phyloP scores from a whole-genome alignment of 2,329 filamentous ascomycete species.

The Teratosphaeria viscida region DNA sequence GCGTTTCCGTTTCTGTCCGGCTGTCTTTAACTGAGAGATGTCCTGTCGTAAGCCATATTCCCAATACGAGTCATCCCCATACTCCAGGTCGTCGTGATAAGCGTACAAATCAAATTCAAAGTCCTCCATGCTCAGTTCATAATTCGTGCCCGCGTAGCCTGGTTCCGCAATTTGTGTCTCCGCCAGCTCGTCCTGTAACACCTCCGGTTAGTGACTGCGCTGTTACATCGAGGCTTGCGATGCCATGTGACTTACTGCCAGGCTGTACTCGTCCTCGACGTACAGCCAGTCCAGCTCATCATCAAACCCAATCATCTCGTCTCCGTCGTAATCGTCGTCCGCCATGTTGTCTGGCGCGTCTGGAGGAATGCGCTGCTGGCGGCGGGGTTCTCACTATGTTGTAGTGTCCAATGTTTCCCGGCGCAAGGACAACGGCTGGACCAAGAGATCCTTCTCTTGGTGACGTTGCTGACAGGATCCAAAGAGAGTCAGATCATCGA shows the following conservation, averaged over 20 bases:
- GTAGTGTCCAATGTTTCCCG: neutral
- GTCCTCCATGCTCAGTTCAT: conserved; percentile 19
- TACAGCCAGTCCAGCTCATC: conserved; percentile 32
- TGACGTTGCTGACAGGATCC: neutral
- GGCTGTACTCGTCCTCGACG: conserved; percentile 34
- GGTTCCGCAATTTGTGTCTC: conserved; percentile 38
- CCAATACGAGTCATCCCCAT: conserved; percentile 37
- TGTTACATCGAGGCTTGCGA: neutral
- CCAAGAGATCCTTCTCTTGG: neutral
- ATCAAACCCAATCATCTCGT: conserved; percentile 27
- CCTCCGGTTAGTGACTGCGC: neutral
- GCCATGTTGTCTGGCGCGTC: conserved; percentile 10
- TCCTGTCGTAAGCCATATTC: conserved; percentile 21
- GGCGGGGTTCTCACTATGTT: neutral
- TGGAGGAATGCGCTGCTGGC: neutral
- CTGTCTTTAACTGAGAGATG: conserved; percentile 10
- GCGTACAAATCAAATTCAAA: conserved; percentile 38
- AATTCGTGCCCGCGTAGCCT: conserved; percentile 23
- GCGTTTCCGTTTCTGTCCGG: conserved; percentile 24
- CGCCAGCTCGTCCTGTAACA: conserved; percentile 36
- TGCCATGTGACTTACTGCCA: conserved; percentile 21
- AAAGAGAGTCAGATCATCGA: neutral
- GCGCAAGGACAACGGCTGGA: neutral
- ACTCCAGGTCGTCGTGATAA: conserved; percentile 40
- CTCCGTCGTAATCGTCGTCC: conserved; percentile 29